These are phyloP conservation scores for Rhodotorula babjevae DNA, from an alignment of 768 basidiomycete species.

Conservation along the genomic window DNA sequence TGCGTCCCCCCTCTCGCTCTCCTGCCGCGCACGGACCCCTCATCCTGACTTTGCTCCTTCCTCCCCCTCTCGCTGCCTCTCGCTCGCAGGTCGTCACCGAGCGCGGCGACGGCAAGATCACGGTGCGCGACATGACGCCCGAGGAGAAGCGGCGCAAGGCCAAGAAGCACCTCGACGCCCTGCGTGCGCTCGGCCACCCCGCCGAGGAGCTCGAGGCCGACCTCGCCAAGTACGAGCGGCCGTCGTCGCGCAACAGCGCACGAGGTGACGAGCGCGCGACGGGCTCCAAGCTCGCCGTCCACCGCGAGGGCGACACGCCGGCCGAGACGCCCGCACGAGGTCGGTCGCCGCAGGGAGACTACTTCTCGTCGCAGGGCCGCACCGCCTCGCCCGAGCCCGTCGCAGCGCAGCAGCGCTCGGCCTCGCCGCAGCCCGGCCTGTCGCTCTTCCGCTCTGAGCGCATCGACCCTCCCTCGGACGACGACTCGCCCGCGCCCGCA, in stretches of 20 bases:
- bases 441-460: conserved; percentile 22
- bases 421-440: not conserved
- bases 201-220: conserved; percentile 26
- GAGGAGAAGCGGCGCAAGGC: conserved; percentile 28
- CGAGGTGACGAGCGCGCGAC: not conserved
- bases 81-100: conserved; percentile 27
- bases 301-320: not conserved
- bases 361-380: conserved; percentile 9
- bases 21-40: not conserved
- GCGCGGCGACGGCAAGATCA: conserved; percentile 11
- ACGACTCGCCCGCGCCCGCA: conserved; percentile 4
- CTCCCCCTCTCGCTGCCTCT: too few relatives aligned
- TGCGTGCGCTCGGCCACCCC: conserved; percentile 28
- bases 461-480: conserved; percentile 13
- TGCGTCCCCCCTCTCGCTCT: not conserved
- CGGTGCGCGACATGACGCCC: conserved; percentile 23
- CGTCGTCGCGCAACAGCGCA: not conserved
- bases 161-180: conserved; percentile 36
- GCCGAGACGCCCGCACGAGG: not conserved
- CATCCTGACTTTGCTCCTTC: too few relatives aligned
- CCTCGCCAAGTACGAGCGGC: conserved; percentile 11
- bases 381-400: not conserved
- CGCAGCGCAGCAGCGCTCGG: not conserved
- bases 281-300: not conserved
- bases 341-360: not conserved